Evolutionary conservation across 2,329 filamentous ascomycete genomes (phyloP).

Genomic region (Xylaria sp.): DNA sequence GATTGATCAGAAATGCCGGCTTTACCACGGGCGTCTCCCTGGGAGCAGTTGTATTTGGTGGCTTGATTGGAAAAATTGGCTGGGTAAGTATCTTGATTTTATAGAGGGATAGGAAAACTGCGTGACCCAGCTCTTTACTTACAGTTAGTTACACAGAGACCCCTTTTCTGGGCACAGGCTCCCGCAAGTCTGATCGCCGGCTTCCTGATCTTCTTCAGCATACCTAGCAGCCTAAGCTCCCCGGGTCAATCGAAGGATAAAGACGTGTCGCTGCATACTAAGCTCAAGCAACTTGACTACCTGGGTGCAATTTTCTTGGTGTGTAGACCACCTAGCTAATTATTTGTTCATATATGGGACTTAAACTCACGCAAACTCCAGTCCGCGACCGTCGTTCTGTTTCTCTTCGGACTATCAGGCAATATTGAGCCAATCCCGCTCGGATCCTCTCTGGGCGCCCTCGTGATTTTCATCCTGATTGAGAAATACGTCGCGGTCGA

Average conservation of each 20-base stretch:
- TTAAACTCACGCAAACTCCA: constrained; percentile 46
- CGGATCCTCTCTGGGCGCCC: constrained; percentile 63
- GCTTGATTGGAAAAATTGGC: constrained; percentile 70
- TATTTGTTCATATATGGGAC: no score
- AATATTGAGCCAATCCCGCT: constrained; percentile 71
- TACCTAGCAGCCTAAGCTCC: constrained; percentile 62
- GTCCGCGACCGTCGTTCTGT: constrained; percentile 73
- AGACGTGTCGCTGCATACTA: constrained; percentile 57
- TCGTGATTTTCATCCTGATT: constrained; percentile 68
- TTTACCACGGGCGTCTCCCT: constrained; percentile 78
- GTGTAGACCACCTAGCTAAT: constrained; percentile 44
- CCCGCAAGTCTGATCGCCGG: constrained; percentile 72
- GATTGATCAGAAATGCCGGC: constrained; percentile 68
- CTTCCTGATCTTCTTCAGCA: constrained; percentile 70
- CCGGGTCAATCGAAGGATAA: constrained; percentile 53
- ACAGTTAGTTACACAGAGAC: constrained; percentile 59
- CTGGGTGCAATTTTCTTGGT: constrained; percentile 75
- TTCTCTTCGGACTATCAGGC: constrained; percentile 77
- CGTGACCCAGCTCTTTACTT: constrained; percentile 20
- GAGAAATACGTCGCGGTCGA: constrained; percentile 73
- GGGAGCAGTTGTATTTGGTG: constrained; percentile 77
- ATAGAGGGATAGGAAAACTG: not conserved
- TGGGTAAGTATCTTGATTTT: constrained; percentile 66
- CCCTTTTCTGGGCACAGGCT: constrained; percentile 78
- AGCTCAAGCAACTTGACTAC: constrained; percentile 78